These are phyloP conservation scores for Aspergillus candidus DNA, from an alignment of 2,329 filamentous ascomycete species.

Conservation along the genomic window DNA sequence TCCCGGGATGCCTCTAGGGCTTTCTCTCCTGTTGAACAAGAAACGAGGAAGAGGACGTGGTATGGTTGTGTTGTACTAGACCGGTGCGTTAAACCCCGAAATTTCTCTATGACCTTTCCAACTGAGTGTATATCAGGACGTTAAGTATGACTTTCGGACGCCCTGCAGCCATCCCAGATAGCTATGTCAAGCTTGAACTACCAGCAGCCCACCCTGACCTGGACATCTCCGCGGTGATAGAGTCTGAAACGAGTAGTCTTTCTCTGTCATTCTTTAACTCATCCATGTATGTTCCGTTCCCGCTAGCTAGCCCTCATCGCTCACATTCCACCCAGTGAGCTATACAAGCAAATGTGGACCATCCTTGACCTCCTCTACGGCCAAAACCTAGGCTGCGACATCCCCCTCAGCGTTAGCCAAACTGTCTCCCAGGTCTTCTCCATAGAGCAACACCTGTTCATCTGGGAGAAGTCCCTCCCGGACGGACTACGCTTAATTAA, in stretches of 20 bases:
- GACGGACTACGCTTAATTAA: constrained; percentile 8
- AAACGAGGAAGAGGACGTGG: constrained; percentile 47
- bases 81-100: constrained; percentile 23
- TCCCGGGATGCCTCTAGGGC: constrained; percentile 33
- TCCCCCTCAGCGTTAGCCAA: constrained; percentile 17
- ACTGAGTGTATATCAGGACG: constrained; percentile 23
- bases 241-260: constrained; percentile 3
- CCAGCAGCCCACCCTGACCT: constrained; percentile 16
- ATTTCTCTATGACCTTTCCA: too few relatives aligned
- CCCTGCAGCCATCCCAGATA: constrained; percentile 42
- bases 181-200: constrained; percentile 37
- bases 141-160: constrained; percentile 50
- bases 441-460: constrained; percentile 12
- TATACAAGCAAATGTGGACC: constrained; percentile 27
- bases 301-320: too few relatives aligned
- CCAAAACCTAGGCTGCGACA: constrained; percentile 39
- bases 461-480: constrained; percentile 13
- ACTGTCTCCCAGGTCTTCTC: constrained; percentile 32
- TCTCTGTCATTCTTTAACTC: constrained; percentile 18
- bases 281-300: constrained; percentile 14
- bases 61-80: constrained; percentile 46
- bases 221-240: not conserved
- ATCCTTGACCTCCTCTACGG: constrained; percentile 41
- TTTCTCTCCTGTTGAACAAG: constrained; percentile 40
- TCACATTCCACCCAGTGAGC: constrained; percentile 13